Evolutionary conservation across 768 basidiomycete species (phyloP).

Genomic region (Podaxis carcinomalis): DNA sequence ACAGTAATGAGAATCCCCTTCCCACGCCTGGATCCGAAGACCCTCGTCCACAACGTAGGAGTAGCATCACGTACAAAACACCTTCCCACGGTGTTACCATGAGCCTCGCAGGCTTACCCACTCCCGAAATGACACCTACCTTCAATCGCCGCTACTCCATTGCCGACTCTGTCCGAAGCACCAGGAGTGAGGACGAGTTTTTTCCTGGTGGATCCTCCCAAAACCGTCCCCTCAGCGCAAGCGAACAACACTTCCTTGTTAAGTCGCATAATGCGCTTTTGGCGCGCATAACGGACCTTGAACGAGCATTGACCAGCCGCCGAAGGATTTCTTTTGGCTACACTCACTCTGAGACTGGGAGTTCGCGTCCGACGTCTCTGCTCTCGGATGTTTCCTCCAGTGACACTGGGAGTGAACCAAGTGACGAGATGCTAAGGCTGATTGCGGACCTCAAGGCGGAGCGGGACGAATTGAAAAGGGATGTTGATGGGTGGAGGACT

Average conservation of each 20-base stretch:
- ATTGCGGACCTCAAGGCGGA: conserved; percentile 81
- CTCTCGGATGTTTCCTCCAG: conserved; percentile 38
- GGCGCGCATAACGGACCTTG: conserved; percentile 77
- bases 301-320: conserved; percentile 55
- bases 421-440: conserved; percentile 74
- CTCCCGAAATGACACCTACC: conserved; percentile 73
- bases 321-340: conserved; percentile 29
- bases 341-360: conserved; percentile 27
- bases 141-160: conserved; percentile 30
- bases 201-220: conserved; percentile 34
- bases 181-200: conserved; percentile 39
- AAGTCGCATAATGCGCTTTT: conserved; percentile 82
- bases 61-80: conserved; percentile 73
- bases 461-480: conserved; percentile 82
- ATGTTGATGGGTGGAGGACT: conserved; percentile 83
- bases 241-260: conserved; percentile 83
- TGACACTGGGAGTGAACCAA: conserved; percentile 44
- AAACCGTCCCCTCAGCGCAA: conserved; percentile 55
- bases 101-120: conserved; percentile 49
- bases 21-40: conserved; percentile 24
- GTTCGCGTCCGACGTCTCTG: conserved; percentile 49
- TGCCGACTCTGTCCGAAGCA: conserved; percentile 25
- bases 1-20: conserved; percentile 23
- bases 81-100: conserved; percentile 37
- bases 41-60: conserved; percentile 42